Percentiles rank a stretch among this genome's conserved stretches.
These are phyloP conservation scores for Xylaria venustula DNA, from an alignment of 495 filamentous ascomycete species.

Conservation along the genomic window DNA sequence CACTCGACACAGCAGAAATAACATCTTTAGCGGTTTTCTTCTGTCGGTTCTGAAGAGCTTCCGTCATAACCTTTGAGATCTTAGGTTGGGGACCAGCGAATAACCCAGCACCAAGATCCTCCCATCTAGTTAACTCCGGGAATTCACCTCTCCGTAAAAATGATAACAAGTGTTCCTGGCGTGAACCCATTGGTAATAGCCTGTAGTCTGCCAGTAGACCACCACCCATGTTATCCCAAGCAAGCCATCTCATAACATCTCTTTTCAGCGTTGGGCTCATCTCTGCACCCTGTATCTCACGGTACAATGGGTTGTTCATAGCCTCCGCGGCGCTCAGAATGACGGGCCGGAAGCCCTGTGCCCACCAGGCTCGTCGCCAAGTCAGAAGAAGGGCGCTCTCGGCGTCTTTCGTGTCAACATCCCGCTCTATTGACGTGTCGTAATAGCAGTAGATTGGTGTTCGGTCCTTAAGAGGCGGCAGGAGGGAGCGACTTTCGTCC, in stretches of 20 bases:
- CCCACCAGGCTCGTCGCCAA: conserved; percentile 94
- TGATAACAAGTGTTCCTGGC: conserved; percentile 68
- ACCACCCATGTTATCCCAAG: conserved; percentile 90
- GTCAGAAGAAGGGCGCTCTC: conserved; percentile 77
- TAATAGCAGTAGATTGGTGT: conserved; percentile 93
- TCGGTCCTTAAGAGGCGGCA: conserved; percentile 72
- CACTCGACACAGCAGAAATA: conserved; percentile 52
- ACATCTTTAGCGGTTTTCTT: conserved; percentile 58
- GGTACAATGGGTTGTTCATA: conserved; percentile 78
- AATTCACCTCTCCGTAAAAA: conserved; percentile 73
- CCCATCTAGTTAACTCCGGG: conserved; percentile 70
- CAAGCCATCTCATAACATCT: conserved; percentile 82
- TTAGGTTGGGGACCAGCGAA: conserved; percentile 68
- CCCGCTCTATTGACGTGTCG: conserved; percentile 63
- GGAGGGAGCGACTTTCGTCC: conserved; percentile 81
- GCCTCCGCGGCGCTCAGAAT: conserved; percentile 80
- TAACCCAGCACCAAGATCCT: conserved; percentile 67
- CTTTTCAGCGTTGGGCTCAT: conserved; percentile 56
- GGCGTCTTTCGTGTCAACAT: conserved; percentile 59
- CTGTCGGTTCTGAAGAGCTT: conserved; percentile 54
- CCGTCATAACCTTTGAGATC: conserved; percentile 66
- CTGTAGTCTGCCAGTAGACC: conserved; percentile 78
- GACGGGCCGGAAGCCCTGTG: conserved; percentile 83
- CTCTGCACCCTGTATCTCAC: conserved; percentile 59
- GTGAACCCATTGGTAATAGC: conserved; percentile 80